Evolutionary conservation across 2,329 filamentous ascomycete species (phyloP), one percentile per base, ranked within the genome.

Genomic region (Scedosporium aurantiacum): DNA sequence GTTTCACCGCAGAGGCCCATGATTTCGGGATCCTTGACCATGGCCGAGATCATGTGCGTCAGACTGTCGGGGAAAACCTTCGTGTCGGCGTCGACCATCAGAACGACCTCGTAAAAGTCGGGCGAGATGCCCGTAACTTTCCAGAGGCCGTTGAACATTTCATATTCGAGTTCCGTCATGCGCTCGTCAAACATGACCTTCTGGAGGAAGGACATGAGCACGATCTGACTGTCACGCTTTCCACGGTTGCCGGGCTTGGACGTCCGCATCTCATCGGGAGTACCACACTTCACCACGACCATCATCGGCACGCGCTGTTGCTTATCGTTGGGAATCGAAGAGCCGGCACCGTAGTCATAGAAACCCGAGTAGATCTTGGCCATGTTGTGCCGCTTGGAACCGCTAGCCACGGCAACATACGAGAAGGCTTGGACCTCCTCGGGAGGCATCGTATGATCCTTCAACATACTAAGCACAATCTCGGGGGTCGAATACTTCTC

Each of bases 111-210:
- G 74, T 97, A 99, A 73, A 92, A 99, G 75, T 99, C 94, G 14
- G 94, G 94, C 3, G 92, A 96, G 65, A 99, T 97, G 67, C 95
- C 95, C 18, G 94, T 99, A 54, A 99, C 90, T 74, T 96, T 96
- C 92, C 93, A 99, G 65, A 99, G 82, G 60, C 94, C 94, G 72
- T 97, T 99, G 80, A 99, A 99, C 90, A 99, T 97, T 72, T 99
- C 94, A 70, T 91, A 99, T 74, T 99, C 94, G 60, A 99, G 87
- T 74, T 99, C 93, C 18, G 95, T 99, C 94, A 99, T 99, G 64
- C 94, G 89, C 76, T 99, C 95, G 72, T 99, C 94, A 69, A 99
- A 99, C 94, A 99, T 99, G 71, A 99, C 94, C 78, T 99, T 99
- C 72, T 99, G 94, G 67, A 99, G 78, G 82, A 99, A 99, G 4